Evolutionary conservation across 306 rosid genomes (phyloP), one percentile per base, ranked within the genome.

Genomic region (Rosa lucieae): DNA sequence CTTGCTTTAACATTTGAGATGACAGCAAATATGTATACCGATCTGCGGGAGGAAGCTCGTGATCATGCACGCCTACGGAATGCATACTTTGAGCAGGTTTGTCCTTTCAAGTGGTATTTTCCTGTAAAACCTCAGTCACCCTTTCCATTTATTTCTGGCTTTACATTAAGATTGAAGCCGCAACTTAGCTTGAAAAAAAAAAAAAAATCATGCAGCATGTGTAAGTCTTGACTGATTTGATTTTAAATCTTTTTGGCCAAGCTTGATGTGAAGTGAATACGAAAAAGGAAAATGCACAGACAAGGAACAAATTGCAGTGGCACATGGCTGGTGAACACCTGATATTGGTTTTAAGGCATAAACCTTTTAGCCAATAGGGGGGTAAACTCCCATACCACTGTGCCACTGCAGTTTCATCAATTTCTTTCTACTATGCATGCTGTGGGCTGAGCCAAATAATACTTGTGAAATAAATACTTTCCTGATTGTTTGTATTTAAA

Each of bases 31-130:
- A 88, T 94, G 93, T 94, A 92, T 86, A 87, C 99, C 80, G 97
- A 94, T 83, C 84, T 89, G 84, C 91, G 97, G 83, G 99, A 89
- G 88, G 98, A 92, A 89, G 99, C 99, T 76, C 95, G 97, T 43
- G 99, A 89, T 84, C 99, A 94, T 86, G 99, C 99, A 75, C 97
- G 95, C 51, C 52, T 94, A 40, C 97, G 99, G 15, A 94, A 94
- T 88, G 93, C 92, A 59, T 92, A 89, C 81, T 91, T 94, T 86
- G 99, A 94, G 80, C 99, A 94, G 99, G 99, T 91, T 81, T 84
- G 88, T 77, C 67, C 75, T 77, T 59, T 59, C 29, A 77, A 51
- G 58, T 47, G 49, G 61, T 42, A 39, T 65, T 82, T 46, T 47
- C 9, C 32, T 17, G 58, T 8, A 49, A 71, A 65, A 52, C 10